Evolutionary conservation across 148 eudicot genomes (phyloP).

Genomic region (Fagopyrum tataricum): DNA sequence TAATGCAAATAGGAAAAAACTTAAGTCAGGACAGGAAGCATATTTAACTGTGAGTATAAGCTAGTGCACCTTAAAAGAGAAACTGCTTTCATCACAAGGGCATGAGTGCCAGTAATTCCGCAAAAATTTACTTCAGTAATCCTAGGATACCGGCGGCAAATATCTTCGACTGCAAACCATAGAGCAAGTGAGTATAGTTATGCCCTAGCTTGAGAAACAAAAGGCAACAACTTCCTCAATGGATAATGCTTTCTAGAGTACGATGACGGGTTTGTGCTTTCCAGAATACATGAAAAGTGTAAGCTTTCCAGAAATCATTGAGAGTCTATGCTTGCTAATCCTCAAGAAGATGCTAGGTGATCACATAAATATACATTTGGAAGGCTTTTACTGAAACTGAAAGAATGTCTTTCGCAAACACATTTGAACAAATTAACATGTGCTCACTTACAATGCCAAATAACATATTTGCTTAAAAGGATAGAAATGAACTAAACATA

Average conservation of each 20-base stretch:
- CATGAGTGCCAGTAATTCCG: conserved; percentile 34
- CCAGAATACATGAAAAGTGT: background rate
- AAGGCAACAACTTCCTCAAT: conserved; percentile 1
- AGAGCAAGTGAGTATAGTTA: background rate
- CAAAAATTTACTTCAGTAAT: conserved; percentile 40
- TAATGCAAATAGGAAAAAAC: background rate
- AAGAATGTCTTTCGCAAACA: background rate
- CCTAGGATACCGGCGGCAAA: conserved; percentile 59
- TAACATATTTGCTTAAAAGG: background rate
- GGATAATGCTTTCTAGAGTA: background rate
- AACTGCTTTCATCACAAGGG: conserved; percentile 42
- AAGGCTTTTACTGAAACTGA: background rate
- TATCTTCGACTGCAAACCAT: conserved; percentile 47
- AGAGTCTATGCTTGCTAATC: background rate
- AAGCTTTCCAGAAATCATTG: background rate
- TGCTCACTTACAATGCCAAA: background rate
- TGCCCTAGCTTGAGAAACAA: background rate
- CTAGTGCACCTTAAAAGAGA: conserved; percentile 42
- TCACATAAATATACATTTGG: background rate
- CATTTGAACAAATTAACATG: background rate
- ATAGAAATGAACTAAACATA: background rate
- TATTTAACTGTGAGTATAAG: conserved; percentile 1
- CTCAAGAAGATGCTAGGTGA: background rate
- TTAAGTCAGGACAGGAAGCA: background rate
- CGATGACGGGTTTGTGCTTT: background rate